These are phyloP conservation scores for Exophiala calicioides DNA, from an alignment of 2,329 filamentous ascomycete genomes.

Conservation along the genomic window DNA sequence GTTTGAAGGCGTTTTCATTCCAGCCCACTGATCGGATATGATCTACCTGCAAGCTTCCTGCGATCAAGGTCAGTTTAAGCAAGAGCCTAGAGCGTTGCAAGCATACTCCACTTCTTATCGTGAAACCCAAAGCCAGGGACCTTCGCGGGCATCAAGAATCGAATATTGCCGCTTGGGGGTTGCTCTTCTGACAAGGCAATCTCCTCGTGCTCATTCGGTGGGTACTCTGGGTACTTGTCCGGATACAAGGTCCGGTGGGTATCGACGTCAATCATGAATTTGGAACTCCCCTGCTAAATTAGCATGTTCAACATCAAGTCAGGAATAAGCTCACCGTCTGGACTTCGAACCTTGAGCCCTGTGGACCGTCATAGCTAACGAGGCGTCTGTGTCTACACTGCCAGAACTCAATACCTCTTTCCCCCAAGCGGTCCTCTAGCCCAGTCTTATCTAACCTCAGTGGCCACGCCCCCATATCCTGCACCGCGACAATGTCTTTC, in stretches of 20 bases:
- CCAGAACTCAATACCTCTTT: slow-evolving; percentile 1
- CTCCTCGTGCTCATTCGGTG: not conserved
- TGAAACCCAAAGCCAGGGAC: slow-evolving; percentile 1
- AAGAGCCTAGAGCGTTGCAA: not conserved
- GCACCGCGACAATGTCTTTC: not conserved
- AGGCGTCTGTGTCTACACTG: not conserved
- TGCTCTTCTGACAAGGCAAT: not conserved
- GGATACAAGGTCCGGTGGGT: slow-evolving; percentile 1
- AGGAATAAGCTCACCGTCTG: not conserved
- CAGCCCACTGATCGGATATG: not conserved
- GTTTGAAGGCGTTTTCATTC: slow-evolving; percentile 5
- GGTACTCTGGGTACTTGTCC: not conserved
- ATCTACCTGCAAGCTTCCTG: slow-evolving; percentile 2
- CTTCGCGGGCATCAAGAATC: slow-evolving; percentile 1
- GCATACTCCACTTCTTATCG: slow-evolving; percentile 5
- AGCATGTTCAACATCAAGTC: not conserved
- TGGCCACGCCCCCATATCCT: not conserved
- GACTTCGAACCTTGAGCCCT: not conserved
- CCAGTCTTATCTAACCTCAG: slow-evolving; percentile 1
- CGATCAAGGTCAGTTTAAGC: slow-evolving; percentile 3
- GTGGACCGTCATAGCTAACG: not conserved
- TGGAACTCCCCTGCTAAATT: not conserved
- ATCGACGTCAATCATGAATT: slow-evolving; percentile 4
- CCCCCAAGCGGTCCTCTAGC: not conserved
- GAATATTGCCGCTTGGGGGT: not conserved